phyloP scores from a whole-genome alignment of 768 basidiomycete species.

The Podaxis sp. region DNA sequence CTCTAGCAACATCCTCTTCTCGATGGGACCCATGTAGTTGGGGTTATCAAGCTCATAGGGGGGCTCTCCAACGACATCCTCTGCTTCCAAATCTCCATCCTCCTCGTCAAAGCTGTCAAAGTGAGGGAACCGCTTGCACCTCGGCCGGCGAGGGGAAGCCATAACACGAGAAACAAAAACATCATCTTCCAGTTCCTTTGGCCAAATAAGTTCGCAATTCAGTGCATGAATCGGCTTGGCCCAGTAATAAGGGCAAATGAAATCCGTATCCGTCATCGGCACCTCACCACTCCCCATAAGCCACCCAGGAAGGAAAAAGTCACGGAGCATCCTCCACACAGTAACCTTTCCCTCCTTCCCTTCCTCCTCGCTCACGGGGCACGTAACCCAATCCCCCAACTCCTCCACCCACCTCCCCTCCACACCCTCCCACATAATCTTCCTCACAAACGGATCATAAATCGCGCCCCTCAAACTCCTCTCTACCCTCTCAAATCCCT shows the following conservation, averaged over 20 bases:
- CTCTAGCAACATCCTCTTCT: conserved; percentile 68
- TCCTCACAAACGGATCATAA: conserved; percentile 76
- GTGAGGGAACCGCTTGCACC: conserved; percentile 4
- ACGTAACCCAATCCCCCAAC: conserved; percentile 9
- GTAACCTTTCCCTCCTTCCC: background rate
- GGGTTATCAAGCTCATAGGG: conserved; percentile 68
- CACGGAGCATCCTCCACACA: background rate
- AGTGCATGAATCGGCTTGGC: conserved; percentile 64
- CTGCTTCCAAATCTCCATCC: background rate
- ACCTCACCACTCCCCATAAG: conserved; percentile 16
- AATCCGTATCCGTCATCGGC: conserved; percentile 22
- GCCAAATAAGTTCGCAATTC: conserved; percentile 85
- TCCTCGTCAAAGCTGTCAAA: background rate
- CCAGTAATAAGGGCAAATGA: conserved; percentile 79
- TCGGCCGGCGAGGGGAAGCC: background rate
- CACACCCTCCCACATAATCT: conserved; percentile 3
- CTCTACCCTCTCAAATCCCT: conserved; percentile 40
- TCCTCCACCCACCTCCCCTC: conserved; percentile 6
- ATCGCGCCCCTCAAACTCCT: conserved; percentile 67
- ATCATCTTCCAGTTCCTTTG: conserved; percentile 51
- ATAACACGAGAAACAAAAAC: conserved; percentile 8
- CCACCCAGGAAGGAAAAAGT: conserved; percentile 10
- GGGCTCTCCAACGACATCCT: conserved; percentile 18
- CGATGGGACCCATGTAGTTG: conserved; percentile 68
- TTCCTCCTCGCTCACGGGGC: background rate